A percentile compares a stretch with the other conserved stretches of the same genome.
Evolutionary conservation across 140 eudicot genomes (phyloP).

Genomic region (Flaveria floridana): DNA sequence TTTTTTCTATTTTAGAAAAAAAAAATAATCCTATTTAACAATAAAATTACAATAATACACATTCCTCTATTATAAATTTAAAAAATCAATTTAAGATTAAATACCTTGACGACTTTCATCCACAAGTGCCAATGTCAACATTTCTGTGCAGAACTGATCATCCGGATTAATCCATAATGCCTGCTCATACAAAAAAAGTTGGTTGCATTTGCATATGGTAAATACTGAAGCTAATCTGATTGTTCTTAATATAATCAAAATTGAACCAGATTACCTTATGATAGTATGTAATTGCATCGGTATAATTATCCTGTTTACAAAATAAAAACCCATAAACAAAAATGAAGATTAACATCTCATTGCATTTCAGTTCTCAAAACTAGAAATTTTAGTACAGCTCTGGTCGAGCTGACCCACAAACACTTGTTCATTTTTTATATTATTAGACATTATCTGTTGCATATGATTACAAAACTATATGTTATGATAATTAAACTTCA

Average conservation of each 20-base stretch:
- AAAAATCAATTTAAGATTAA: constrained; percentile 35
- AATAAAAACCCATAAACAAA: constrained; percentile 4
- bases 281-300: constrained; percentile 72
- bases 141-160: constrained; percentile 89
- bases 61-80: constrained; percentile 4
- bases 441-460: neutral
- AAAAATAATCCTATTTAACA: neutral
- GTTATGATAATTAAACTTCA: neutral
- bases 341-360: neutral
- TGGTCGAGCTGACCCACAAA: neutral
- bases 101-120: constrained; percentile 66
- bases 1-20: neutral
- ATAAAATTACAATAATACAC: constrained; percentile 16
- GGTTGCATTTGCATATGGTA: neutral
- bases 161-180: constrained; percentile 88
- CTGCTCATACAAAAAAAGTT: constrained; percentile 35
- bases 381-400: neutral
- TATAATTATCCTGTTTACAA: constrained; percentile 63
- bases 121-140: constrained; percentile 78
- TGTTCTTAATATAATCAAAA: neutral
- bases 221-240: neutral
- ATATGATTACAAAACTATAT: neutral
- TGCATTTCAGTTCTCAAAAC: neutral
- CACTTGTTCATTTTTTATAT: constrained; percentile 2
- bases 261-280: constrained; percentile 57